These are phyloP conservation scores for Scutellaria barbata DNA, from an alignment of 257 asterid species.

Conservation along the genomic window DNA sequence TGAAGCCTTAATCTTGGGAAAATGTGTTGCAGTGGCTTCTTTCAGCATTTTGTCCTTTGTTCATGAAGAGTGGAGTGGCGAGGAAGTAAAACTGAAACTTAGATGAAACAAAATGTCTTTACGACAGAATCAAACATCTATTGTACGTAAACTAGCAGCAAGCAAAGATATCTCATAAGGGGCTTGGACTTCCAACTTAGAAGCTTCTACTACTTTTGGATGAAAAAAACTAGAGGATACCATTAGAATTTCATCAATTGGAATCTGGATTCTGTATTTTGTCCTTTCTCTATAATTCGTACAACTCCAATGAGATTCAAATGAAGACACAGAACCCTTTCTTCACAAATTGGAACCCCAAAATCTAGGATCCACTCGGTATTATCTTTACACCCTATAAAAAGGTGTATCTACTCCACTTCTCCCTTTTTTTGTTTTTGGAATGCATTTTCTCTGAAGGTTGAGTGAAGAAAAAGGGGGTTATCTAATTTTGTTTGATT, in stretches of 20 bases:
- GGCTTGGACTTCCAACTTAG: neutral
- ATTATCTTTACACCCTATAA: too few species aligned
- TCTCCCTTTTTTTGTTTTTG: too few species aligned
- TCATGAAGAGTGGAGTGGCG: neutral
- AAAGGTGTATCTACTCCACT: too few species aligned
- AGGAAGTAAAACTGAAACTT: slow-evolving; percentile 2
- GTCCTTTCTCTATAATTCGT: neutral
- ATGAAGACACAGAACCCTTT: too few species aligned
- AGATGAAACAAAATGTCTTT: neutral
- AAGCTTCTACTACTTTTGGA: slow-evolving; percentile 9
- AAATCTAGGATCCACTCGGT: too few species aligned
- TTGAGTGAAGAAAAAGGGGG: too few species aligned
- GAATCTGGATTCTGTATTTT: neutral
- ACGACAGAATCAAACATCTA: neutral
- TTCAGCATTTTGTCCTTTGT: neutral
- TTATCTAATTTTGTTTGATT: too few species aligned
- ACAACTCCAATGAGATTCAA: too few species aligned
- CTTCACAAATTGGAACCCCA: too few species aligned
- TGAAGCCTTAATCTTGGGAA: neutral
- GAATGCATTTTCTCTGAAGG: too few species aligned
- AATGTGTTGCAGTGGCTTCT: neutral
- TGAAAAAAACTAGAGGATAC: neutral
- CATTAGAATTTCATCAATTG: too few species aligned
- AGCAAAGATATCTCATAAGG: neutral
- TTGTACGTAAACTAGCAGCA: neutral